Evolutionary conservation across 2,329 filamentous ascomycete species (phyloP).

Genomic region (Diaporthe helianthi): DNA sequence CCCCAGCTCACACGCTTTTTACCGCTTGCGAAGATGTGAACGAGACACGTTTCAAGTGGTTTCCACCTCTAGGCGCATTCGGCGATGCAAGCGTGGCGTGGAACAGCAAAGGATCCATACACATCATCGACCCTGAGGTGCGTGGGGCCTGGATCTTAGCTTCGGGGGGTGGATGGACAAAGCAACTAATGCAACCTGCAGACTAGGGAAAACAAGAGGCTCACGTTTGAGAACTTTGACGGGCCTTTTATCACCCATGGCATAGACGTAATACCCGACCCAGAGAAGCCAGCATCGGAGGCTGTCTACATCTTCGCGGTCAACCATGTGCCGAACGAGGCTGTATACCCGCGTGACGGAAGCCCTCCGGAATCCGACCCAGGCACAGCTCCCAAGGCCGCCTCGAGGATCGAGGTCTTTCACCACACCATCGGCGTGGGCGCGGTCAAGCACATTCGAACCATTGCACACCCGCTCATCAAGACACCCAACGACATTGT

Average conservation of each 20-base stretch:
- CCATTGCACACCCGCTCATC: slow-evolving; percentile 32
- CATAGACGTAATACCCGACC: slow-evolving; percentile 64
- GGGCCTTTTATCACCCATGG: slow-evolving; percentile 65
- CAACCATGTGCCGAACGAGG: slow-evolving; percentile 61
- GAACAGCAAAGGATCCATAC: slow-evolving; percentile 52
- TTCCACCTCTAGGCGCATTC: slow-evolving; percentile 54
- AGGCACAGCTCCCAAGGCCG: slow-evolving; percentile 20
- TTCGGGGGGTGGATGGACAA: background rate
- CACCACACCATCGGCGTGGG: slow-evolving; percentile 28
- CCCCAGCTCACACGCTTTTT: slow-evolving; percentile 56
- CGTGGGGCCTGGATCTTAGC: slow-evolving; percentile 32
- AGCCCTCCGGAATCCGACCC: slow-evolving; percentile 3
- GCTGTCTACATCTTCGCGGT: slow-evolving; percentile 66
- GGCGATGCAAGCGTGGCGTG: slow-evolving; percentile 46
- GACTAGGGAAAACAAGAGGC: slow-evolving; percentile 53
- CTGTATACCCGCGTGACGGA: slow-evolving; percentile 26
- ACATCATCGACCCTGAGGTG: slow-evolving; percentile 62
- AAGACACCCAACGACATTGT: slow-evolving; percentile 33
- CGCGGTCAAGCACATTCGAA: slow-evolving; percentile 26
- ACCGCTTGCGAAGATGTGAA: slow-evolving; percentile 60
- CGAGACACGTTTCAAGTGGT: slow-evolving; percentile 56
- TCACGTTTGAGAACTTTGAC: slow-evolving; percentile 58
- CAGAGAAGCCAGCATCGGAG: slow-evolving; percentile 41
- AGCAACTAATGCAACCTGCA: slow-evolving; percentile 36
- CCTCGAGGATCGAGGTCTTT: slow-evolving; percentile 32